Evolutionary conservation across 2,329 filamentous ascomycete species (phyloP).

Genomic region (Macroventuria anomochaeta): DNA sequence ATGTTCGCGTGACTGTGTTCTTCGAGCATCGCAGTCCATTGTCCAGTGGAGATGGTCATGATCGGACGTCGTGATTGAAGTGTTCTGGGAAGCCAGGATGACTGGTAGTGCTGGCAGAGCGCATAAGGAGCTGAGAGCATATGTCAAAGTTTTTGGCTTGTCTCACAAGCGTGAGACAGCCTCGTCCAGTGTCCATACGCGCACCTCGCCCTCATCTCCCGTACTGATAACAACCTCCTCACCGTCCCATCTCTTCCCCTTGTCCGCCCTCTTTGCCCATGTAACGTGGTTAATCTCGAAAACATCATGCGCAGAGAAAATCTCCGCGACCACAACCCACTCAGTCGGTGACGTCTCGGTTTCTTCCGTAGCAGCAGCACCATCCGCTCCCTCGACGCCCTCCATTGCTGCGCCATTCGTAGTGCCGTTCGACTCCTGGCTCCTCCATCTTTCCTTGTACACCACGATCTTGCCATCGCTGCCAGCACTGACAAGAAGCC

Average conservation of each 20-base stretch:
- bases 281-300: conserved; percentile 93
- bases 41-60: too few relatives aligned
- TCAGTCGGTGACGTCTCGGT: conserved; percentile 50
- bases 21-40: too few relatives aligned
- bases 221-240: conserved; percentile 91
- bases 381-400: conserved; percentile 25
- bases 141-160: background rate
- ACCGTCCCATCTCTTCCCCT: conserved; percentile 61
- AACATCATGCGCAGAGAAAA: conserved; percentile 81
- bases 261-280: conserved; percentile 83
- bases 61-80: too few relatives aligned
- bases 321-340: conserved; percentile 75
- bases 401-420: conserved; percentile 23
- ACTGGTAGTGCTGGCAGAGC: too few relatives aligned
- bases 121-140: too few relatives aligned
- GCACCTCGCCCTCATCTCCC: conserved; percentile 88
- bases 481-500: conserved; percentile 83
- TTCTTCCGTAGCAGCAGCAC: conserved; percentile 24
- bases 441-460: conserved; percentile 29
- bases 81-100: too few relatives aligned
- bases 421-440: conserved; percentile 33
- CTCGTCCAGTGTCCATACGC: conserved; percentile 70
- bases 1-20: too few relatives aligned
- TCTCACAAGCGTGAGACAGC: background rate
- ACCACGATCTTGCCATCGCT: conserved; percentile 64